Evolutionary conservation across 305 asterid species (phyloP), one percentile per base, ranked within the genome.

Genomic region (Fraxinus greggii): DNA sequence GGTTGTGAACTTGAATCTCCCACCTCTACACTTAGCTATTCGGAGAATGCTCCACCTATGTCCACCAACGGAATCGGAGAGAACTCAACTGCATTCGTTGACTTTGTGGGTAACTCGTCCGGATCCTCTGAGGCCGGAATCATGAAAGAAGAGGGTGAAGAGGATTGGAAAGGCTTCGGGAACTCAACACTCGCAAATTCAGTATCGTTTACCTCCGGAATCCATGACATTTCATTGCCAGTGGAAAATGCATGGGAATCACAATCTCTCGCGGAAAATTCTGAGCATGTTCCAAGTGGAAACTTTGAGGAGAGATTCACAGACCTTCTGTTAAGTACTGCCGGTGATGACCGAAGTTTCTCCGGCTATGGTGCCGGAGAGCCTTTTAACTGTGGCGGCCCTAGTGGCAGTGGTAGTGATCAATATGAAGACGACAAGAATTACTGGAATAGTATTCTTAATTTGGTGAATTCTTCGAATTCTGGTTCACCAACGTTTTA

Each of bases 391-490:
- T 81, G 86, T 19, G 75, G 82, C 21, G 82, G 75, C 28, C 84
- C 83, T 4, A 28, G 85, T 28, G 88, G 77, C 24, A 33, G 51
- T 28, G 83, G 80, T 1, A 73, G 56, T 13, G 56, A 45, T 45
- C 56, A 45, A 45, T 45, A 45, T 13, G 56, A 45, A 15, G 56
- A 93, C 74, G 89, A 88, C 76, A 94, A 93, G 89, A 90, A 89
- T 77, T 94, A 94, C 70, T 94, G 98, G 98, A 90, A 91, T 75
- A 94, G 91, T 87, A 92, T 94, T 84, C 94, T 94, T 32, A 85
- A 90, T 85, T 83, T 94, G 93, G 97, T 92, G 84, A 84, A 94
- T 77, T 89, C 93, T 76, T 90, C 97, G 9, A 95, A 95, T 0
- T 88, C 91, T 23, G 88, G 90, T 88, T 90, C 97, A 6, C 89